Evolutionary conservation across 208 protist genomes (phyloP).

Genomic region (Crithidia bombi): DNA sequence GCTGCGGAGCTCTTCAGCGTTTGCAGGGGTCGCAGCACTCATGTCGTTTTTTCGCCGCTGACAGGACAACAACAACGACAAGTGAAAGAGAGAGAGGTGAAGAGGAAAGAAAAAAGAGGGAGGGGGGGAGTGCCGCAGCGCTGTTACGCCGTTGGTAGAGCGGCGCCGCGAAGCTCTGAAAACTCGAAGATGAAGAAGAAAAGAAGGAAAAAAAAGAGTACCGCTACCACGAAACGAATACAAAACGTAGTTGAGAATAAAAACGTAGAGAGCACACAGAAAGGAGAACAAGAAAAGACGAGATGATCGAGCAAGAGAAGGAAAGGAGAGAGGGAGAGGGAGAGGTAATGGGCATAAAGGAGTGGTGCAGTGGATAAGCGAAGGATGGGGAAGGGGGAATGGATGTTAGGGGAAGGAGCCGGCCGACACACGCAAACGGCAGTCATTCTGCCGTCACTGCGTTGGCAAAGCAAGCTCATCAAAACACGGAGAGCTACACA

Average conservation of each 20-base stretch:
- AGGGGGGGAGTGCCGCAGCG: no score
- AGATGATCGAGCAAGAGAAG: no score
- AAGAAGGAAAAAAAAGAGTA: conserved; percentile 2
- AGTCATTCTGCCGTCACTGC: no score
- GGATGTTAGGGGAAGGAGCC: no score
- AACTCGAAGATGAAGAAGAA: background rate
- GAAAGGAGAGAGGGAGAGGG: no score
- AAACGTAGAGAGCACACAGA: background rate
- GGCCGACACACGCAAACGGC: no score
- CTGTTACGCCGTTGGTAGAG: no score
- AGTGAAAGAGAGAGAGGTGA: background rate
- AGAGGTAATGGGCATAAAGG: no score
- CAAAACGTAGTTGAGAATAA: background rate
- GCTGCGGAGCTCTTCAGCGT: background rate
- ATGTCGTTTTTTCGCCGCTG: background rate
- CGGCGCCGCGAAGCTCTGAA: background rate
- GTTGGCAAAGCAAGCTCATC: no score
- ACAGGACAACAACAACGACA: background rate
- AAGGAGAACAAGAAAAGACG: background rate
- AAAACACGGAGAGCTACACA: no score
- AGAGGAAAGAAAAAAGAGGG: conserved; percentile 10
- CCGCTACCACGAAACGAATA: background rate
- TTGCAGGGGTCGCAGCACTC: background rate
- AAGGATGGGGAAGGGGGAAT: no score
- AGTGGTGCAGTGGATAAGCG: no score